These are phyloP conservation scores for Candida rishiriensis DNA, from an alignment of 805 yeast species.

Conservation along the genomic window DNA sequence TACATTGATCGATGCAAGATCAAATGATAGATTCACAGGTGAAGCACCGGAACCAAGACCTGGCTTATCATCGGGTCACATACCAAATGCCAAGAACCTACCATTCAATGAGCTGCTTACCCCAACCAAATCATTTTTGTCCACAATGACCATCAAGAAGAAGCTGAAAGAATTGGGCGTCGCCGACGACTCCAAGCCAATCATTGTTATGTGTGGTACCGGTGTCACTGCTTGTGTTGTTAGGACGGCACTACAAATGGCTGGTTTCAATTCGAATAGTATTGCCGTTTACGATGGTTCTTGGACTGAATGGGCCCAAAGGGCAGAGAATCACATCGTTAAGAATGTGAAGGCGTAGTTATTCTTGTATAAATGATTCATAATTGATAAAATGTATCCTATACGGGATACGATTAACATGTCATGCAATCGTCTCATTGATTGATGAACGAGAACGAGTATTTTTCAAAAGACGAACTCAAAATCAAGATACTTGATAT, in stretches of 20 bases:
- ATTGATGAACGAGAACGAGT: neutral
- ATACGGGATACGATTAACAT: too few relatives aligned
- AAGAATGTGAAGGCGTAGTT: conserved; percentile 27
- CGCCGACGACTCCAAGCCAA: conserved; percentile 48
- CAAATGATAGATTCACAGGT: conserved; percentile 72
- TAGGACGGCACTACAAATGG: conserved; percentile 64
- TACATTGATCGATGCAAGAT: conserved; percentile 77
- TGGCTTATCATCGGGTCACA: conserved; percentile 85
- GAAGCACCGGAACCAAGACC: conserved; percentile 83
- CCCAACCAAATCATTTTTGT: conserved; percentile 42
- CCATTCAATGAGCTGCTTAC: conserved; percentile 68
- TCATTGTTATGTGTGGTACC: conserved; percentile 89
- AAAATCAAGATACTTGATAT: conserved; percentile 8
- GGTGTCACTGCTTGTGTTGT: conserved; percentile 94
- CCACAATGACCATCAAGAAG: conserved; percentile 39
- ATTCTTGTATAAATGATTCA: neutral
- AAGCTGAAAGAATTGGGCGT: conserved; percentile 42
- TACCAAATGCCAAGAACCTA: conserved; percentile 72
- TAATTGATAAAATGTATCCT: neutral
- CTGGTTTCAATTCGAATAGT: conserved; percentile 40
- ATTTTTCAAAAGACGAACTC: conserved; percentile 10
- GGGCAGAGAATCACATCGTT: conserved; percentile 58
- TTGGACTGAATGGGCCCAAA: conserved; percentile 84
- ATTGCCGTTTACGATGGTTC: conserved; percentile 78
- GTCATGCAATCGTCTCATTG: too few relatives aligned